phyloP scores from a whole-genome alignment of 768 basidiomycete genomes.

The Boletus tomentosulus region DNA sequence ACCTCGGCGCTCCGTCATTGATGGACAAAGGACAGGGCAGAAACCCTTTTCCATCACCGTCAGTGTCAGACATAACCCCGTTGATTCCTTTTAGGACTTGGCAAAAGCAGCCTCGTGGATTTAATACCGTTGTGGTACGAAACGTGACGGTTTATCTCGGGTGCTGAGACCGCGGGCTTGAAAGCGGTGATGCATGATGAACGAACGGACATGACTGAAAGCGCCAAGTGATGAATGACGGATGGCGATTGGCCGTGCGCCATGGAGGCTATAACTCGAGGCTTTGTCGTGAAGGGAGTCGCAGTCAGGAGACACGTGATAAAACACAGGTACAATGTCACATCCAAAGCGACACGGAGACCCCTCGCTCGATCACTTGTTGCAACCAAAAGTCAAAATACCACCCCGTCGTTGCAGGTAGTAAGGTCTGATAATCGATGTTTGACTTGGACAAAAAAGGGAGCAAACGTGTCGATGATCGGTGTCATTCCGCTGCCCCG shows the following conservation, averaged over 20 bases:
- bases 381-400: background rate
- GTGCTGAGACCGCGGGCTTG: background rate
- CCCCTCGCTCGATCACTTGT: background rate
- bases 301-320: background rate
- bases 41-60: constrained; percentile 4
- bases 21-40: constrained; percentile 1
- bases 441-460: background rate
- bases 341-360: background rate
- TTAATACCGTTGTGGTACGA: constrained; percentile 2
- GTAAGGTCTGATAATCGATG: background rate
- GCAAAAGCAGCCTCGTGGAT: background rate
- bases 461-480: background rate
- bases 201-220: background rate
- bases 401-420: background rate
- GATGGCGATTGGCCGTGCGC: background rate
- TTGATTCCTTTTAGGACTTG: background rate
- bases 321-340: background rate
- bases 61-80: constrained; percentile 11
- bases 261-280: background rate
- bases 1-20: background rate
- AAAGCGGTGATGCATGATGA: background rate
- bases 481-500: background rate
- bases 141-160: constrained; percentile 1
- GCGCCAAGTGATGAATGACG: background rate
- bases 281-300: background rate